Percentiles rank a stretch among this genome's conserved stretches.
Evolutionary conservation across 805 yeast genomes (phyloP).

Genomic region (Yarrowia phangngaensis): DNA sequence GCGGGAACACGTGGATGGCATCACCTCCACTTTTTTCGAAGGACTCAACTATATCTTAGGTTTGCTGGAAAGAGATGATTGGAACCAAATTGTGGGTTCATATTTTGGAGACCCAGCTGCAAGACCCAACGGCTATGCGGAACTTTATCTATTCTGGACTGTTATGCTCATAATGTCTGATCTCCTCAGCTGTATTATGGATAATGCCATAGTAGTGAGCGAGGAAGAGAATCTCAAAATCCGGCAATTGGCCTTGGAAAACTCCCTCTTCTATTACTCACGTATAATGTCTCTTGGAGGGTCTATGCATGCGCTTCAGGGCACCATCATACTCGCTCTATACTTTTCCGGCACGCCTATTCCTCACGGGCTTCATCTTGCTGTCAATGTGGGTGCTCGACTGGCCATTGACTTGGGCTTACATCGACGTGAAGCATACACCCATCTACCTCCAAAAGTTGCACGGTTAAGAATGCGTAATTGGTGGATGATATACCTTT

Average conservation of each 20-base stretch:
- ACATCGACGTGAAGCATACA: constrained; percentile 47
- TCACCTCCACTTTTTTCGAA: constrained; percentile 7
- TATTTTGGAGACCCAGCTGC: constrained; percentile 4
- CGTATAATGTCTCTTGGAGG: constrained; percentile 49
- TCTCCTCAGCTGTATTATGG: neutral
- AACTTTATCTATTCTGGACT: constrained; percentile 18
- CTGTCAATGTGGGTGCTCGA: constrained; percentile 46
- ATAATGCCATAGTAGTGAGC: neutral
- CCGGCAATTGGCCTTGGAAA: constrained; percentile 33
- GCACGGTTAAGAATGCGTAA: constrained; percentile 41
- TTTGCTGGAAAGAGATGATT: constrained; percentile 8
- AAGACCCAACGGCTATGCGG: constrained; percentile 11
- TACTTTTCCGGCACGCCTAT: constrained; percentile 33
- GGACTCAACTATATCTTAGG: constrained; percentile 17
- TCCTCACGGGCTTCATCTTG: constrained; percentile 40
- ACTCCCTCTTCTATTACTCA: constrained; percentile 52
- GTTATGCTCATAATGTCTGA: constrained; percentile 9
- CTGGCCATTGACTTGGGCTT: constrained; percentile 56
- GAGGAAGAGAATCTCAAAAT: neutral
- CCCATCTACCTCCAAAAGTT: constrained; percentile 42
- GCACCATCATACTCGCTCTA: constrained; percentile 46
- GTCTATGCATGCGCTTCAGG: constrained; percentile 52
- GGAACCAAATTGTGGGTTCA: constrained; percentile 7
- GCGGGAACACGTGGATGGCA: neutral
- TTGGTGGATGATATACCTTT: constrained; percentile 50